Base-by-base conservation (phyloP, 495 filamentous ascomycete genomes). In the Talaromyces stipitatus region DNA sequence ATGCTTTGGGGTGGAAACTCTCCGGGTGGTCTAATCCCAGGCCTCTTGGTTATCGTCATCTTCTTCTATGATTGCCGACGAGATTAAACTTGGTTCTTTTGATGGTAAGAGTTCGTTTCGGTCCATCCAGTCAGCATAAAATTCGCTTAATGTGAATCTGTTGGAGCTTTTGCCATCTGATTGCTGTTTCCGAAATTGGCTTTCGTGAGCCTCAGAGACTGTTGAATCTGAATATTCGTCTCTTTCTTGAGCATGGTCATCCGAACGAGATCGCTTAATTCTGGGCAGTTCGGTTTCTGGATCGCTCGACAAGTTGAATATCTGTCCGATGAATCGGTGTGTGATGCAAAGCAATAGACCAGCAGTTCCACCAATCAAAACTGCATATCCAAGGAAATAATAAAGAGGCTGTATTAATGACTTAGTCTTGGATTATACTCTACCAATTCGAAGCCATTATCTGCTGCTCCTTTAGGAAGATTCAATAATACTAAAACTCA, bases 11-110 rank as follows among this genome's bases (percentile, higher is more conserved):
- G 6, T 6, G 38, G 24, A 20, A 5, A n/a, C 20, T 26, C 20
- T 9, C 6, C 12, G 6, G 12, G 24, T n/a, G 4, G 10, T 48
- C 45, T 55, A 55, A 16, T 55, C 11, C 36, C 45, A 61, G 26
- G 68, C 70, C 9, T 62, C 65, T 23, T 70, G 59, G 41, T 64
- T 72, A 29, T 58, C 64, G 45, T 80, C 80, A 50, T 85, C 84
- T 63, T 88, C 86, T 67, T 89, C 85, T 50, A 87, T 66, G 16
- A 89, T 89, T 0, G 82, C 87, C 52, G 81, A 75, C 22, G 73
- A 71, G 16, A 85, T 62, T 22, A 84, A 62, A 0, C 74, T 73
- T 2, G 36, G 52, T 61, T 74, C 52, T 60, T 67, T 57, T 62
- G 62, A 14, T 64, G 48, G 58, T 30, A 61, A 57, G 11, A 55